Conservation (phyloP, 2,329 filamentous ascomycete species). For the Neoscytalidium dimidiatum region DNA sequence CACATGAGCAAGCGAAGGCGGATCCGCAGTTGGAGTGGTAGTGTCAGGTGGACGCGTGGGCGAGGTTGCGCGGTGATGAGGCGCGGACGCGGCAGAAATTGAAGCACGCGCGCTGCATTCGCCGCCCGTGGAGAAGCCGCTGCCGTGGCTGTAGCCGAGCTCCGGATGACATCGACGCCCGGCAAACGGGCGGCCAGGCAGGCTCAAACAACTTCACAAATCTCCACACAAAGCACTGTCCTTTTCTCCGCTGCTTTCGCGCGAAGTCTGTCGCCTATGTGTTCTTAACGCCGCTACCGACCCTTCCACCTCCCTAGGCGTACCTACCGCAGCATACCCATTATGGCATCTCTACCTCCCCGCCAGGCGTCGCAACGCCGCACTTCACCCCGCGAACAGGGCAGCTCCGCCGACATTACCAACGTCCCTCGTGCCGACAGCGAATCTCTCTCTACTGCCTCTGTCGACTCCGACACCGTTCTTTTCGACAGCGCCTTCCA, state of each 20-base stretch:
- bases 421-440: constrained; percentile 32
- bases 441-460: constrained; percentile 37
- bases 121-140: background rate
- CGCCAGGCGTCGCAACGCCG: constrained; percentile 38
- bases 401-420: constrained; percentile 25
- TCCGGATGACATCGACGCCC: constrained; percentile 10
- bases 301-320: background rate
- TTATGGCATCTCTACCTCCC: constrained; percentile 47
- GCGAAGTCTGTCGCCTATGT: background rate
- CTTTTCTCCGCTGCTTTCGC: background rate
- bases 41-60: constrained; percentile 12
- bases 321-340: constrained; percentile 5
- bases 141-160: background rate
- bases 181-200: background rate
- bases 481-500: constrained; percentile 39
- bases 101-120: background rate
- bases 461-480: constrained; percentile 49
- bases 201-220: background rate
- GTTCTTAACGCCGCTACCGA: background rate
- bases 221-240: background rate
- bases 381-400: constrained; percentile 25
- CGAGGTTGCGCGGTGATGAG: constrained; percentile 5
- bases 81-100: background rate
- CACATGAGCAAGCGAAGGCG: background rate
- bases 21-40: background rate